phyloP scores from a whole-genome alignment of 176 grass and related monocot species.

The Neostapfia colusana region DNA sequence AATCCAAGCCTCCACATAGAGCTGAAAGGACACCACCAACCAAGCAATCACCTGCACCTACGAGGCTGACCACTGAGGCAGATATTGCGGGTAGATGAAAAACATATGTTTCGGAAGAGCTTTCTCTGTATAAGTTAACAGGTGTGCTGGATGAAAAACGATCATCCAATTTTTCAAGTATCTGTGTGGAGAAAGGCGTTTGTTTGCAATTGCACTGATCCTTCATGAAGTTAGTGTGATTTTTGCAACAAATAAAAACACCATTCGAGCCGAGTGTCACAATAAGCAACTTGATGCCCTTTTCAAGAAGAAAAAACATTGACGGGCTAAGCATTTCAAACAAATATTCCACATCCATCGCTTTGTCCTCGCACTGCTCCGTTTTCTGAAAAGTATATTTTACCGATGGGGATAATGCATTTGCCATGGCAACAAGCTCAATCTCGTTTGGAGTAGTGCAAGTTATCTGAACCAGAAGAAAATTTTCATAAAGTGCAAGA shows the following conservation, averaged over 20 bases:
- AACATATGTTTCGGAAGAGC: constrained; percentile 50
- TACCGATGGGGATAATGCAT: constrained; percentile 51
- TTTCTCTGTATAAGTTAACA: constrained; percentile 39
- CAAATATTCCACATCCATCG: constrained; percentile 50
- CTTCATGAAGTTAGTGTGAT: constrained; percentile 40
- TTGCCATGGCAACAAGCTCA: constrained; percentile 92
- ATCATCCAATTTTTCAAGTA: constrained; percentile 50
- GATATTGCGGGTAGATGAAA: constrained; percentile 80
- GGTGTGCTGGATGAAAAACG: constrained; percentile 23
- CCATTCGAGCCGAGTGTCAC: constrained; percentile 79
- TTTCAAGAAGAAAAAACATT: constrained; percentile 78
- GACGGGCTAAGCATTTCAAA: constrained; percentile 80
- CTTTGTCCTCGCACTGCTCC: constrained; percentile 38
- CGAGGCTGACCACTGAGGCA: constrained; percentile 68
- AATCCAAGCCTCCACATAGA: constrained; percentile 68
- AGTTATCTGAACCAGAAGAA: constrained; percentile 61
- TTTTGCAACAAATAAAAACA: constrained; percentile 76
- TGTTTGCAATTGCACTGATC: constrained; percentile 42
- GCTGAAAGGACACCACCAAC: constrained; percentile 77
- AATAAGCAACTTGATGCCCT: constrained; percentile 80
- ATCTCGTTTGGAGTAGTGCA: constrained; percentile 87
- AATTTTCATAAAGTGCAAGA: constrained; percentile 27
- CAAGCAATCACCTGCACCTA: constrained; percentile 87
- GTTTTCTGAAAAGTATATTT: constrained; percentile 50
- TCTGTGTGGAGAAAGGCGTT: constrained; percentile 29